Base-by-base conservation (phyloP, 1,284 basidiomycete species). In the Entoloma clypeatum region DNA sequence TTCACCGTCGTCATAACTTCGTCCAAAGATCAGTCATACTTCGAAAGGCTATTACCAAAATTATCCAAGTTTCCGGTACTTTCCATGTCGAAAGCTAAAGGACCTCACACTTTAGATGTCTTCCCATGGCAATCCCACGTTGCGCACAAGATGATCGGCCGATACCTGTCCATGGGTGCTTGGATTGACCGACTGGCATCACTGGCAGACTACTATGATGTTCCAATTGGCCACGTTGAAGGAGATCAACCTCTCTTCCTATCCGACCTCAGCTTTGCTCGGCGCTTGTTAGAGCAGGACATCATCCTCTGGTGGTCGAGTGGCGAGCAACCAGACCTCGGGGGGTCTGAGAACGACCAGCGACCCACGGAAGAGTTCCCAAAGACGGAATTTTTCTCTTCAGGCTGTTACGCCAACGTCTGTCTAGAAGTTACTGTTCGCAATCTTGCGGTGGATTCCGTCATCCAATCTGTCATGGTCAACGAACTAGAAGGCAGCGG, bases 221-320 rank as follows among this genome's bases (percentile, higher is more conserved):
- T 98, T 7, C 96, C 96, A 0, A 68, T 98, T 7, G 91, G 85
- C 3, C 94, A 99, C 60, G 75, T 99, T 36, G 91, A 93, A 35
- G 82, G 86, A 5, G 95, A 99, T 57, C 84, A 92, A 36, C 84
- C 92, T 1, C 67, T 97, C 13, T 77, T 89, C 52, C 72, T 96
- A 22, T 82, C 92, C 2, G 96, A 99, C 54, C 75, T 99, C 45
- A 89, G 86, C 51, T 95, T 97, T 58, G 90, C 95, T 0, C 81
- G 94, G 17, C 79, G 89, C 16, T 68, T 99, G 32, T 70, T 82
- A 37, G 81, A 84, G 41, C 89, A 96, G 50, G 96, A 99, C 57
- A 84, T 91, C 61, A 71, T 98, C 2, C 70, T 99, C 1, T 99
- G 96, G 96, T 99, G 96, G 96, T 95, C 95, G 3, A 76, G 86